A percentile compares a stretch with the other conserved stretches of the same genome.
These are phyloP conservation scores for Rhodotorula sp. DNA, from an alignment of 1,284 basidiomycete genomes.

Conservation along the genomic window DNA sequence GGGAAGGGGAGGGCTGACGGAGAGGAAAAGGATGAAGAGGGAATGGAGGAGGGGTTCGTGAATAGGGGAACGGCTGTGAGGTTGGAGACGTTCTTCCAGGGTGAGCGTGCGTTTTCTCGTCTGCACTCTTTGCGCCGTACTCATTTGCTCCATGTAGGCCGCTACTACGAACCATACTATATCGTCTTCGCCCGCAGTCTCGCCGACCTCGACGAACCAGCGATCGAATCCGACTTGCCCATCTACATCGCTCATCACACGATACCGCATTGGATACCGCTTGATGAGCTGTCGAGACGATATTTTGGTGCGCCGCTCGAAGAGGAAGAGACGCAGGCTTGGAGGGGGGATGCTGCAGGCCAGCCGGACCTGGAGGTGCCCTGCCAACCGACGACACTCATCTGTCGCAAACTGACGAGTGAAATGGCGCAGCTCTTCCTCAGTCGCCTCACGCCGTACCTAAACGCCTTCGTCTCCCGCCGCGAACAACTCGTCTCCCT, in stretches of 20 bases:
- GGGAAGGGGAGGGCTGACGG: not conserved
- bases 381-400: too few species aligned
- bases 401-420: not conserved
- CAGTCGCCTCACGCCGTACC: not conserved
- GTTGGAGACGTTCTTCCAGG: conserved; percentile 17
- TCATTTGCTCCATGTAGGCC: not conserved
- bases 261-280: conserved; percentile 13
- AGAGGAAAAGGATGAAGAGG: not conserved
- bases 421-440: conserved; percentile 10
- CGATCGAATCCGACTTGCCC: not conserved
- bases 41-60: not conserved
- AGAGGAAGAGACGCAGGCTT: not conserved
- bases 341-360: not conserved
- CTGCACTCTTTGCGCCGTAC: not conserved
- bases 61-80: conserved; percentile 7
- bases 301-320: conserved; percentile 1
- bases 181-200: conserved; percentile 11
- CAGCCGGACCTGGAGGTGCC: conserved; percentile 17
- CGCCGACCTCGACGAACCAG: not conserved
- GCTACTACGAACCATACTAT: conserved; percentile 17
- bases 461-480: conserved; percentile 14
- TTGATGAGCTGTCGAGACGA: not conserved
- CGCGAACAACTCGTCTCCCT: conserved; percentile 17
- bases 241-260: conserved; percentile 14
- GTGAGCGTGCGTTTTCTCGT: not conserved